These are phyloP conservation scores for Westerdykella ornata DNA, from an alignment of 2,329 filamentous ascomycete genomes.

Conservation along the genomic window DNA sequence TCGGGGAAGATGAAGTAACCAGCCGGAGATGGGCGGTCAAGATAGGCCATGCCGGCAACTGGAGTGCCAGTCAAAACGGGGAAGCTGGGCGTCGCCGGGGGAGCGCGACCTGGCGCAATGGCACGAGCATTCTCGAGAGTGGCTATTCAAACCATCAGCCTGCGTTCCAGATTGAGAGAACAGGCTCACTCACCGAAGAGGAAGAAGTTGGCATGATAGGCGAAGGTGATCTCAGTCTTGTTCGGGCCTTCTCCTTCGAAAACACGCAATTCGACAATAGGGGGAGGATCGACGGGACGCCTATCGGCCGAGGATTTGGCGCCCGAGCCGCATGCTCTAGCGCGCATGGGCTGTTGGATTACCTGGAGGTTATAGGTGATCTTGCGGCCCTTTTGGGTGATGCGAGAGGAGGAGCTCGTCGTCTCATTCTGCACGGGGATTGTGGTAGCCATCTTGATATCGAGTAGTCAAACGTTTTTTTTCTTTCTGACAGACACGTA, in stretches of 20 bases:
- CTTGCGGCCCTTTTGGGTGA: constrained; percentile 67
- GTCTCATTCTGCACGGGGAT: constrained; percentile 54
- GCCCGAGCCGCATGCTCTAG: constrained; percentile 88
- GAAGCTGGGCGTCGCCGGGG: constrained; percentile 58
- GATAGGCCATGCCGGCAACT: constrained; percentile 90
- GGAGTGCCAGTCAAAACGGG: constrained; percentile 90
- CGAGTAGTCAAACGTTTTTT: no score
- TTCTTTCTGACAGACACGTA: no score
- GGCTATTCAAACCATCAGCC: constrained; percentile 40
- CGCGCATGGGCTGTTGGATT: constrained; percentile 89
- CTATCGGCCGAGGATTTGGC: constrained; percentile 79
- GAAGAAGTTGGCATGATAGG: constrained; percentile 96
- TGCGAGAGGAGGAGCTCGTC: constrained; percentile 46
- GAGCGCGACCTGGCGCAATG: constrained; percentile 71
- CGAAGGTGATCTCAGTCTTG: constrained; percentile 63
- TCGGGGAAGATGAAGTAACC: constrained; percentile 99
- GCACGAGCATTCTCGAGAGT: constrained; percentile 80
- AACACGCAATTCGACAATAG: constrained; percentile 85
- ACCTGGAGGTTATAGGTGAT: constrained; percentile 79
- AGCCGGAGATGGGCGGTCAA: constrained; percentile 71
- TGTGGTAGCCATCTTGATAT: constrained; percentile 29
- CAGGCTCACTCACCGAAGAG: constrained; percentile 51
- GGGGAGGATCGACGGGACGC: constrained; percentile 87
- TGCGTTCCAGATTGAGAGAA: neutral
- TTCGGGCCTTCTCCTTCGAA: constrained; percentile 57